Percentiles rank a stretch among this genome's conserved stretches.
Conservation (phyloP, 805 yeast species). For the Nakazawaea anatomiae region DNA sequence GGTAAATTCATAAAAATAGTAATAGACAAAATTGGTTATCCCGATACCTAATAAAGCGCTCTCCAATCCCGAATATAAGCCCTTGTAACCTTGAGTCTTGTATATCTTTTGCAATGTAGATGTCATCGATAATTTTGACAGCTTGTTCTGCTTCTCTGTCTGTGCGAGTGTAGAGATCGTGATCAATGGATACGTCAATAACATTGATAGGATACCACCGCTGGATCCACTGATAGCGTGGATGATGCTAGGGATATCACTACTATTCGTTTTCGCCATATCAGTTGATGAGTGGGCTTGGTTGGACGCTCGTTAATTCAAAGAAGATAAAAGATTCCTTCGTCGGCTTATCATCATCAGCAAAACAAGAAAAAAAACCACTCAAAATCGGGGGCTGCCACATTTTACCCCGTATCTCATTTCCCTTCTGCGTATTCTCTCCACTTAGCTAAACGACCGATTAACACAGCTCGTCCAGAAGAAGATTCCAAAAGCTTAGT, state of each 20-base stretch:
- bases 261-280: background rate
- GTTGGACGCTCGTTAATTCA: no score
- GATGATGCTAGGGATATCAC: constrained; percentile 46
- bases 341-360: no score
- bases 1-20: constrained; percentile 82
- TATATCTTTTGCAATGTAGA: background rate
- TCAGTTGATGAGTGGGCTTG: background rate
- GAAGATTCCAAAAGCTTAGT: no score
- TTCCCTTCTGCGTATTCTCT: no score
- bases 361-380: no score
- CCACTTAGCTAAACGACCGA: no score
- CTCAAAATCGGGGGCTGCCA: no score
- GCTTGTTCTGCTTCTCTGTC: constrained; percentile 36
- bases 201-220: constrained; percentile 85
- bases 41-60: constrained; percentile 84
- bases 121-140: constrained; percentile 15
- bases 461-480: no score
- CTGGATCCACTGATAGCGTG: constrained; percentile 96
- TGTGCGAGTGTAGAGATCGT: constrained; percentile 87
- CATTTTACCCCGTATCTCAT: no score
- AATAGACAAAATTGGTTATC: constrained; percentile 81
- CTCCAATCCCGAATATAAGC: constrained; percentile 81
- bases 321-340: no score
- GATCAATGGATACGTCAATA: constrained; percentile 84
- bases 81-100: constrained; percentile 51